Percentiles rank a stretch among this genome's conserved stretches.
Evolutionary conservation across 192 early-diverging fungal species (phyloP).

Genomic region (Allomyces javanicus): DNA sequence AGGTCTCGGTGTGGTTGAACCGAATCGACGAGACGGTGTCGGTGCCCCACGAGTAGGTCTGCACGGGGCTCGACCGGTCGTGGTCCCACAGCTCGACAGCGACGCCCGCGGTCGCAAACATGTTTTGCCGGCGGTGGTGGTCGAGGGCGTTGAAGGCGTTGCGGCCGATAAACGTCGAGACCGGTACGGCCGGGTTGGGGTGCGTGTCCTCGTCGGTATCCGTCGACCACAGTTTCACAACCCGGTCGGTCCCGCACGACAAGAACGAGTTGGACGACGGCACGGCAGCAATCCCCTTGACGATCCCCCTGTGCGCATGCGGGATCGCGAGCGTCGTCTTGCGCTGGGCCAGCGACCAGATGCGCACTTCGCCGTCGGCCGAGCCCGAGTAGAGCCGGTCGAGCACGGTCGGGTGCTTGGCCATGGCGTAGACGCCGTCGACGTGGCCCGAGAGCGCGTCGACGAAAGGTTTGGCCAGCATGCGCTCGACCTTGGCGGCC

Average conservation of each 20-base stretch:
- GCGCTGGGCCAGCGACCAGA: constrained; percentile 70
- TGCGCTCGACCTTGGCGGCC: constrained; percentile 73
- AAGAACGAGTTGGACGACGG: constrained; percentile 50
- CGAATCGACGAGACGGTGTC: constrained; percentile 86
- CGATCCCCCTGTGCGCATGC: constrained; percentile 64
- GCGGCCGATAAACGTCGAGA: constrained; percentile 60
- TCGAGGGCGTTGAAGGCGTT: constrained; percentile 66
- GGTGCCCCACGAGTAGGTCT: constrained; percentile 72
- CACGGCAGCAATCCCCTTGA: constrained; percentile 61
- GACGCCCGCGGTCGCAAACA: constrained; percentile 78
- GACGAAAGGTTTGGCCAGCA: constrained; percentile 96
- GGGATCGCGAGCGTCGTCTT: constrained; percentile 51
- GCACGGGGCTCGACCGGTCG: constrained; percentile 58
- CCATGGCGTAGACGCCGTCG: constrained; percentile 88
- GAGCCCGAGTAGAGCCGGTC: constrained; percentile 70
- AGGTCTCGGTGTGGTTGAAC: constrained; percentile 95
- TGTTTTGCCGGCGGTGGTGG: constrained; percentile 63
- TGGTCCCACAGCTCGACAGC: constrained; percentile 91
- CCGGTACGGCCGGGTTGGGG: constrained; percentile 19
- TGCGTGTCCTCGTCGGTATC: constrained; percentile 6
- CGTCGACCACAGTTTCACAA: constrained; percentile 80
- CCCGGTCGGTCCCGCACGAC: constrained; percentile 85
- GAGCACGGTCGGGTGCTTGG: constrained; percentile 77
- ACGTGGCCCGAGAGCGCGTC: constrained; percentile 73
- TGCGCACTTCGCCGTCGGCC: constrained; percentile 84